Conservation (phyloP, 1,139 yeast genomes). For the Eremothecium coryli region DNA sequence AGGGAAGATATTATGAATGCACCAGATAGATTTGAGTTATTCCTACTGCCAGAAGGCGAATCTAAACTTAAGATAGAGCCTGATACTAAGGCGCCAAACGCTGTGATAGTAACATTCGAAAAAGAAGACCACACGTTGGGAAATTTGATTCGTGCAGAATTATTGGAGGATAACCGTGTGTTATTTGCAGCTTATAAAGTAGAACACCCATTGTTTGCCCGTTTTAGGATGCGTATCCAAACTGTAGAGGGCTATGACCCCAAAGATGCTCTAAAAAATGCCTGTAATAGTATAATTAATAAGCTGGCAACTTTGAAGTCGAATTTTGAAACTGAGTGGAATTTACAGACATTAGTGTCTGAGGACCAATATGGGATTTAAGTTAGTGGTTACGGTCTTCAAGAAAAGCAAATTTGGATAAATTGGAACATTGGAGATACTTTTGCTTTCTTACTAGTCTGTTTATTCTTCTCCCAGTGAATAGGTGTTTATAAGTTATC, state of each 20-base stretch:
- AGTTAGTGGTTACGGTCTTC: background rate
- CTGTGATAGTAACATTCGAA: conserved; percentile 85
- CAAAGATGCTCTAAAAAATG: conserved; percentile 78
- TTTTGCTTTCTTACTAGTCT: no score
- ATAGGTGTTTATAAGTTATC: no score
- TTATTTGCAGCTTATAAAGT: conserved; percentile 94
- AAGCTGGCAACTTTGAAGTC: conserved; percentile 67
- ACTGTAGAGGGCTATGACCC: conserved; percentile 94
- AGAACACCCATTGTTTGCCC: conserved; percentile 95
- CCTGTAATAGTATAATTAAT: conserved; percentile 73
- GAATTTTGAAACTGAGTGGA: conserved; percentile 88
- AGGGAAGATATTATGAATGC: conserved; percentile 98
- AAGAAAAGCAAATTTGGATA: background rate
- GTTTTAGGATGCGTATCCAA: conserved; percentile 85
- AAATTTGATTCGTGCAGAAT: conserved; percentile 76
- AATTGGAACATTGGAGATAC: no score
- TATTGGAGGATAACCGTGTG: conserved; percentile 77
- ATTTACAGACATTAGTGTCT: conserved; percentile 67
- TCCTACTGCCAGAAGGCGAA: conserved; percentile 94
- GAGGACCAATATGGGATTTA: conserved; percentile 34
- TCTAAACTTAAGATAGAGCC: conserved; percentile 84
- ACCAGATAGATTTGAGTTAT: conserved; percentile 96
- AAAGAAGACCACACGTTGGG: conserved; percentile 97
- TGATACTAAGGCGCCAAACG: conserved; percentile 91
- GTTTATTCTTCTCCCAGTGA: no score